Evolutionary conservation across 1,284 basidiomycete species (phyloP), one percentile per base, ranked within the genome.

Genomic region (Marasmius sp.): DNA sequence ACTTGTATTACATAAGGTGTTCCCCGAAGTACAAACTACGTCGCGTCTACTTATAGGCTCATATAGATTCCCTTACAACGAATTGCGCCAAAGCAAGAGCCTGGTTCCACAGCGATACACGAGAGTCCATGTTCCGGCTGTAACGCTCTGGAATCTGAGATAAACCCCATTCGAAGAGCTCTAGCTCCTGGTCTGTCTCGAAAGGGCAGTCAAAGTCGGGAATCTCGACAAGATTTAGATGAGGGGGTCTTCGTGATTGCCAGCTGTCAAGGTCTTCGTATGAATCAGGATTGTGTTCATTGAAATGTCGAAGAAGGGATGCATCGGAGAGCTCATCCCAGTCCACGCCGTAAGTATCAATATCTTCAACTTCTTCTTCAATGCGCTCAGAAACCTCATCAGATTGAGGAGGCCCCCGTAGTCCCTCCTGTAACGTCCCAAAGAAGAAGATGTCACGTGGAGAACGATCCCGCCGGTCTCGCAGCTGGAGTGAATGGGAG

Each of bases 131-230:
- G 6, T 45, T 18, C 2, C 6, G 43, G 14, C 14, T 14, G 18
- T 45, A 45, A 18, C 2, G 18, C 43, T 45, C 57, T 22, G 5
- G 20, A 10, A 49, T 47, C 16, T 9, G 4, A n/a, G 37, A 3
- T 20, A 61, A 33, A 14, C 20, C 43, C 14, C 52, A 33, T 5
- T 52, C 52, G 33, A 61, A 52, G 20, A 58, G 41, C 2, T 61
- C 60, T 3, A 43, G n/a, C 38, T 61, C 39, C 20, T 61, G 55
- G 1, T 39, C 33, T 8, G 55, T 52, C 14, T 45, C 56, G 48
- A 61, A 61, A 3, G 60, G 60, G 52, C 60, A 61, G 8, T 43
- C 37, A 33, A 58, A 58, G n/a, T 20, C 36, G 1, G 60, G 54
- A 8, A 58, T 33, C 36, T 61, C 60, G 0, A 61, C 48, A 7